Conservation (phyloP, 2,329 filamentous ascomycete genomes). For the Thielaviopsis euricoi region DNA sequence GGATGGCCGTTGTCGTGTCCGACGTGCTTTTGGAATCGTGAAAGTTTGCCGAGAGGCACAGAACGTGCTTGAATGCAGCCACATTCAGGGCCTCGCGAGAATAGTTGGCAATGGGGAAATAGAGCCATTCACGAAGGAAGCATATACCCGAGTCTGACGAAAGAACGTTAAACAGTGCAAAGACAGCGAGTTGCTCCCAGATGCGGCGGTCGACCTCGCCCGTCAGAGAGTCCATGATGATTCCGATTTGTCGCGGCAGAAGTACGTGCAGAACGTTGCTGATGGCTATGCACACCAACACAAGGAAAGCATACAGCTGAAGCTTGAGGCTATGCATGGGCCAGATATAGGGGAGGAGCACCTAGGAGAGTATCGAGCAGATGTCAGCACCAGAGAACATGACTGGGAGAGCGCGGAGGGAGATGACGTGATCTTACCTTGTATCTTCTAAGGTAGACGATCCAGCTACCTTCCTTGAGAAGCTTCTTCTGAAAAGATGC, state of each 20-base stretch:
- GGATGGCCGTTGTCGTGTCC: conserved; percentile 40
- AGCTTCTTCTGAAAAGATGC: conserved; percentile 43
- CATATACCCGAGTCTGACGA: conserved; percentile 38
- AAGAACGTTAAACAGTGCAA: conserved; percentile 33
- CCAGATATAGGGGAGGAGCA: conserved; percentile 68
- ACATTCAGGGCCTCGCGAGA: conserved; percentile 35
- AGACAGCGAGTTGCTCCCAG: conserved; percentile 36
- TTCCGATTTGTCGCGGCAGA: conserved; percentile 65
- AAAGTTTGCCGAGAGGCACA: conserved; percentile 44
- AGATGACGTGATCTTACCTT: conserved; percentile 23
- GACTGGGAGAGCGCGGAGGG: too few species aligned
- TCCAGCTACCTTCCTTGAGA: conserved; percentile 61
- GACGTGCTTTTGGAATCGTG: conserved; percentile 44
- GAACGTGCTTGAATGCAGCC: conserved; percentile 41
- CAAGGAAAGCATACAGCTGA: conserved; percentile 50
- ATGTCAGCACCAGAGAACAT: background rate
- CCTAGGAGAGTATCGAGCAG: conserved; percentile 21
- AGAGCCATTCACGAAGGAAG: conserved; percentile 37
- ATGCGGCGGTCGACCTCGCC: conserved; percentile 29
- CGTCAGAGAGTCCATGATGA: conserved; percentile 55
- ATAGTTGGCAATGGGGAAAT: conserved; percentile 41
- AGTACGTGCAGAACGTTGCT: conserved; percentile 60
- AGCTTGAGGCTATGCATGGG: conserved; percentile 49
- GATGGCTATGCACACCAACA: conserved; percentile 50
- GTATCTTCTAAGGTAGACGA: conserved; percentile 61